A percentile compares a stretch with the other conserved stretches of the same genome.
Conservation (phyloP, 306 rosid species). For the Clitoria ternatea region DNA sequence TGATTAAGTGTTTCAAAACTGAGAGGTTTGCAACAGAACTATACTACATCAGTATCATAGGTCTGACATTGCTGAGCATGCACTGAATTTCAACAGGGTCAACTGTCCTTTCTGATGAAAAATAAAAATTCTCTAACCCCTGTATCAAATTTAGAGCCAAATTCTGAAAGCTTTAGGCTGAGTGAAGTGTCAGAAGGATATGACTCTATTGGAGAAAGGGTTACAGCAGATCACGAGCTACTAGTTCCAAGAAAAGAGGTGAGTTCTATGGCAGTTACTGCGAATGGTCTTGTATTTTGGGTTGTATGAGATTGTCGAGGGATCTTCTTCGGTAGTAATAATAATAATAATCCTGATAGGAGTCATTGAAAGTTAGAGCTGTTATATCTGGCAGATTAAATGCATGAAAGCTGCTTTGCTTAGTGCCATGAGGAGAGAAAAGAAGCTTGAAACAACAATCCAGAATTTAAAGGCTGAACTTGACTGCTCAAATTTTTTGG, state of each 20-base stretch:
- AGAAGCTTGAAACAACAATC: conserved; percentile 55
- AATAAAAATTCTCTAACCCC: conserved; percentile 32
- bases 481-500: conserved; percentile 54
- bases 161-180: conserved; percentile 44
- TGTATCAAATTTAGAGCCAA: conserved; percentile 44
- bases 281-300: conserved; percentile 7
- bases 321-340: neutral
- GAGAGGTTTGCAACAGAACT: conserved; percentile 11
- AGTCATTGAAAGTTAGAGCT: conserved; percentile 23
- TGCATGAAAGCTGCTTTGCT: conserved; percentile 53
- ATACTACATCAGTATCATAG: neutral
- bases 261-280: conserved; percentile 6
- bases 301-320: neutral
- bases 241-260: conserved; percentile 49
- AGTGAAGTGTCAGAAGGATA: conserved; percentile 43
- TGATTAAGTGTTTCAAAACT: conserved; percentile 14
- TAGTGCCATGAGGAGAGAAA: conserved; percentile 82
- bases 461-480: conserved; percentile 60
- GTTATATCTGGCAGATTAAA: conserved; percentile 52
- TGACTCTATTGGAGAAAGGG: conserved; percentile 29
- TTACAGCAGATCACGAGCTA: conserved; percentile 31
- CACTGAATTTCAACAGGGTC: conserved; percentile 55
- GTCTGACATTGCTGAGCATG: conserved; percentile 27
- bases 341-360: neutral
- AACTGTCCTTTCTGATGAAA: conserved; percentile 67